Evolutionary conservation across 495 filamentous ascomycete genomes (phyloP), one percentile per base, ranked within the genome.

Genomic region (Penicillium roqueforti): DNA sequence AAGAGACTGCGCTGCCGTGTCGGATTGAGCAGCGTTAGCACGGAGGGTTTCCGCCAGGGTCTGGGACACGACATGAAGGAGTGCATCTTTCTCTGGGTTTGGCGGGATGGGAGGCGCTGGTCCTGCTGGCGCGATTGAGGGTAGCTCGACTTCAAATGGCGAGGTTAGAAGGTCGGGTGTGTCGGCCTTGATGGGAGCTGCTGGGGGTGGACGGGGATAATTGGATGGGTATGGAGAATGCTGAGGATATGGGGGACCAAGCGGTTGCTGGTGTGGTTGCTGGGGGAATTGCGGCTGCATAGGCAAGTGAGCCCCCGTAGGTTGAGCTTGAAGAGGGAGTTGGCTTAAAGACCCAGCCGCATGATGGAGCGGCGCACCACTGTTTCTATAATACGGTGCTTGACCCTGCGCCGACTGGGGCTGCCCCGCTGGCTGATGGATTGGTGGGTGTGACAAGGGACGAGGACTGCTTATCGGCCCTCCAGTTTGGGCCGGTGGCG

Each of bases 81-180:
- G 82, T 31, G 85, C 84, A 67, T 97, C 91, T 65, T 97, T 98
- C 72, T 98, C 91, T 6, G 93, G 93, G 67, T 98, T 98, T 1
- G 91, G 92, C 1, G 93, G 93, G 47, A 96, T 89, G 10, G 92
- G 92, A 0, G 92, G 92, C 0, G 88, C 83, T 26, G 84, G 77
- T 39, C 81, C 68, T 7, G 78, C 69, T 41, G 81, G 70, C 9
- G 83, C 69, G 43, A 76, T 69, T 20, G 74, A 72, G 10, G 89
- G 85, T 29, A 91, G 78, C 44, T 86, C 70, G 18, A 83, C 69
- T 44, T 85, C 83, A 55, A 86, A 89, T 51, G 75, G 83, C 53
- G 73, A 90, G 57, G 79, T 87, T 64, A 81, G 86, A 44, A 95
- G 79, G 61, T 95, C 85, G 1, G 83, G 80, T 0, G 87, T 83